Evolutionary conservation across 2,329 filamentous ascomycete genomes (phyloP), one percentile per base, ranked within the genome.

Genomic region (Fusarium sp.): DNA sequence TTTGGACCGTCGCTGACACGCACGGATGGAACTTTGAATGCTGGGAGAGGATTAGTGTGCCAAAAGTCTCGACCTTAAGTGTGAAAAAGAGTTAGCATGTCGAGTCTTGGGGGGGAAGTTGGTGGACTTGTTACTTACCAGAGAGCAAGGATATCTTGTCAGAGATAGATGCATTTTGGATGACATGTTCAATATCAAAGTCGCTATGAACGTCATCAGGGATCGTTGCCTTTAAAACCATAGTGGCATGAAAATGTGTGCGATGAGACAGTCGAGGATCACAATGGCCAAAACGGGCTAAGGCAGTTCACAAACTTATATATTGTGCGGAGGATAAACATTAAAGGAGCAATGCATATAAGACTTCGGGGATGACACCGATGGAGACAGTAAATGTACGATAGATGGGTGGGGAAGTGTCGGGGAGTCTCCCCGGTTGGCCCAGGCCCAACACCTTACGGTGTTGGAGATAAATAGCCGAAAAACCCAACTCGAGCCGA

Each of bases 11-110:
- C 43, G 20, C 43, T 68, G 44, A 32, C 53, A 41, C 51, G 44
- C 28, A 65, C 50, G 4, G 57, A 43, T 17, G 57, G 62, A 26
- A 65, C 51, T 13, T 54, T 46, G 26, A 51, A 56, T 41, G 24
- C 32, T 30, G 56, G 33, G 14, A 64, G 26, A 10, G 50, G 56
- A 20, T 33, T 30, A 2, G 61, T 55, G 24, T 64, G 61, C 61
- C 61, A 64, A 10, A 60, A 60, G 13, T 64, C 61, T 13, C 7
- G 26, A 9, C 58, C 58, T 41, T 5, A 24, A 41, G 39, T 56
- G 14, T n/a, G 20, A 37, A 26, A 26, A 26, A 26, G 26, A 26
- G 26, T 26, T 26, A 26, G 26, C 9, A 26, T 7, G 26, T 26
- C 26, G 8, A 26, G 8, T 26, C 8, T 26, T 26, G 26, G 8